These are phyloP conservation scores for Lathyrus aphaca DNA, from an alignment of 306 rosid genomes.

Conservation along the genomic window DNA sequence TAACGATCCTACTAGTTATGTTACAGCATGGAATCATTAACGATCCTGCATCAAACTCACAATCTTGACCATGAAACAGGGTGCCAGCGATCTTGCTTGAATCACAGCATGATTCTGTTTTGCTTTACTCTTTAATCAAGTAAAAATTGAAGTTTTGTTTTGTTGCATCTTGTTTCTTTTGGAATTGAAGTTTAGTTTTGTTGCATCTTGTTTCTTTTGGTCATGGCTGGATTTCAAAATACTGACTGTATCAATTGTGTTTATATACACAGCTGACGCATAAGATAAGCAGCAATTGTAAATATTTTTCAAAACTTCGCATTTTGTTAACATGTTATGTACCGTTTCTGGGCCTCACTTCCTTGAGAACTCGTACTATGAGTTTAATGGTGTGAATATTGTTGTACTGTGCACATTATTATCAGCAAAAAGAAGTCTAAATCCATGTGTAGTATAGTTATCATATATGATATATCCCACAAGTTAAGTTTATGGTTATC, in stretches of 20 bases:
- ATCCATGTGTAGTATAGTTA: constrained; percentile 13
- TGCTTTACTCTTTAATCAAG: background rate
- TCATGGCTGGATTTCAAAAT: constrained; percentile 18
- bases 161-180: constrained; percentile 22
- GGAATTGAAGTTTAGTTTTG: constrained; percentile 11
- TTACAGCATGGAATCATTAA: too few species aligned
- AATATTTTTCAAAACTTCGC: constrained; percentile 19
- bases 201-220: constrained; percentile 21
- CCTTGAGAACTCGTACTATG: background rate
- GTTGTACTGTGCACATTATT: background rate
- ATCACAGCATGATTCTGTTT: too few species aligned
- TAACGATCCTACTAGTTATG: too few species aligned
- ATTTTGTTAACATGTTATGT: constrained; percentile 21
- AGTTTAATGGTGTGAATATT: constrained; percentile 14
- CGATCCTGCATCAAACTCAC: too few species aligned
- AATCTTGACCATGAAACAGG: too few species aligned
- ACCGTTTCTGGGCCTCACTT: background rate
- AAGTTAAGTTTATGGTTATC: constrained; percentile 6
- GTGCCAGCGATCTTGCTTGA: too few species aligned
- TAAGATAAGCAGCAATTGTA: constrained; percentile 8
- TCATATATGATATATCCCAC: constrained; percentile 4
- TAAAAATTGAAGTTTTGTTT: constrained; percentile 13
- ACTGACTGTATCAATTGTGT: background rate
- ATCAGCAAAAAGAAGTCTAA: background rate
- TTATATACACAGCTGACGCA: constrained; percentile 20